A percentile compares a stretch with the other conserved stretches of the same genome.
These are phyloP conservation scores for Ophiocordyceps australis DNA, from an alignment of 2,329 filamentous ascomycete species.

Conservation along the genomic window DNA sequence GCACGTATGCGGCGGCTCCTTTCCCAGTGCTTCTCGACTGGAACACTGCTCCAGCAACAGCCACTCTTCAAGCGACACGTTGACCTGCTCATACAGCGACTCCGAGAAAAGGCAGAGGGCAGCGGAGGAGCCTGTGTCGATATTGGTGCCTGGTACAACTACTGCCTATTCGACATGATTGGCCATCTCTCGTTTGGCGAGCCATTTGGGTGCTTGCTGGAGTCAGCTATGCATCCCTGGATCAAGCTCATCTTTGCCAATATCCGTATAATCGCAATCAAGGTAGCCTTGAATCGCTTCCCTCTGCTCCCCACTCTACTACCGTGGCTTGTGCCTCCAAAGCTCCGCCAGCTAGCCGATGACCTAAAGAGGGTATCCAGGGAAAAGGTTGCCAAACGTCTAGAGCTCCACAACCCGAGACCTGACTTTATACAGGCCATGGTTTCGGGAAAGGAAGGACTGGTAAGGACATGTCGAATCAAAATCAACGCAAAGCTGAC, in stretches of 20 bases:
- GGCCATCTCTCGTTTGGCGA: conserved; percentile 12
- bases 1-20: no score
- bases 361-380: background rate
- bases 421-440: background rate
- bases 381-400: background rate
- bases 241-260: conserved; percentile 2
- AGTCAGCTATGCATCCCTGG: conserved; percentile 8
- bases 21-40: no score
- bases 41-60: conserved; percentile 14
- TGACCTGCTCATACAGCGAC: conserved; percentile 7
- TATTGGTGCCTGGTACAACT: conserved; percentile 10
- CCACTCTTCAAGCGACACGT: conserved; percentile 9
- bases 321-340: background rate
- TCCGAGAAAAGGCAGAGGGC: conserved; percentile 3
- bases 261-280: background rate
- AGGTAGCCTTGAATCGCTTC: background rate
- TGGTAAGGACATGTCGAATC: background rate
- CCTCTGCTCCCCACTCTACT: background rate
- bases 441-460: background rate
- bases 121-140: conserved; percentile 4
- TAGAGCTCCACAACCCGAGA: background rate
- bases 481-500: background rate
- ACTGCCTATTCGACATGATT: conserved; percentile 12
- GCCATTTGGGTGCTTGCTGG: conserved; percentile 9
- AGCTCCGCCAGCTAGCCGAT: background rate